Evolutionary conservation across 2,329 filamentous ascomycete genomes (phyloP), one percentile per base, ranked within the genome.

Genomic region (Stemphylium vesicarium): DNA sequence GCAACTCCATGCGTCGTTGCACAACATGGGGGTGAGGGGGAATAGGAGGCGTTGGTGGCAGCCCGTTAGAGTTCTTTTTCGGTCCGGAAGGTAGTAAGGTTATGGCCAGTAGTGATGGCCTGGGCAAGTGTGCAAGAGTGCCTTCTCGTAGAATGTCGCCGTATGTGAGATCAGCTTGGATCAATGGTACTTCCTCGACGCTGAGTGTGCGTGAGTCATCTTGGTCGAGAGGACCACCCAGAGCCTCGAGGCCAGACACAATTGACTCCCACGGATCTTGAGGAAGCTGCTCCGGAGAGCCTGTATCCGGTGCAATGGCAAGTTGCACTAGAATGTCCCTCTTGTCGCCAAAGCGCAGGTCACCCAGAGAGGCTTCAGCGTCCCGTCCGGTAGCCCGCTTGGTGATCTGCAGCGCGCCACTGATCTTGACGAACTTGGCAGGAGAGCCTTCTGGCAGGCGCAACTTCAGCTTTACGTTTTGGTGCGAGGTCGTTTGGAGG

Each of bases 371-470:
- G 9, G 93, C 94, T 77, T 99, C 95, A 0, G 94, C 95, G 75
- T 98, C 95, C 45, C 92, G 88, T 10, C 95, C 95, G 20, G 93
- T 96, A 12, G 94, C 95, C 57, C 95, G 89, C 81, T 97, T 99
- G 3, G 94, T 98, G 59, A 96, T 96, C 72, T 98, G 93, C 54
- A 99, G 81, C 4, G 94, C 95, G 48, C 95, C 95, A 69, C 92
- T 97, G 70, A 99, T 98, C 79, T 99, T 99, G 75, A 97, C 91
- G 73, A 99, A 99, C 73, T 96, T 97, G 67, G 95, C 95, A 0
- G 94, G 95, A 2, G 95, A 99, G 16, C 95, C 95, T 78, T 99
- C 95, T 0, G 95, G 95, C 7, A 99, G 80, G 66, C 91, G 91
- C 52, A 99, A 85, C 80, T 96, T 96, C 50, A 99, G 84, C 80